Evolutionary conservation across 106 monocot genomes (phyloP).

Genomic region (Ottelia alismoides): DNA sequence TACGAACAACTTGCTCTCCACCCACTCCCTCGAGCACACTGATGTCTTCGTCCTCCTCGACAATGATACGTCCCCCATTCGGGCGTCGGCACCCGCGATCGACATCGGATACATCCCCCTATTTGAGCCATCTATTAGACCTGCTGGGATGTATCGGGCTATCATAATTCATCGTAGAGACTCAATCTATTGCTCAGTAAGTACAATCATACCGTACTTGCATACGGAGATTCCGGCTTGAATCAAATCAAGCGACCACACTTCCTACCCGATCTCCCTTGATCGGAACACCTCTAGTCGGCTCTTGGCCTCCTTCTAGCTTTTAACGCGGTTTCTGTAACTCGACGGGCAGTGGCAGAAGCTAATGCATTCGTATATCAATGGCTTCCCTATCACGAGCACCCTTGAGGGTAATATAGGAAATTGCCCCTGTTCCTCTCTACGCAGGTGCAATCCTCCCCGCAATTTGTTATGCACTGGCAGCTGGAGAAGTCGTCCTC

Average conservation of each 20-base stretch:
- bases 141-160: conserved; percentile 49
- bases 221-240: conserved; percentile 76
- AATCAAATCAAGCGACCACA: conserved; percentile 82
- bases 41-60: too few relatives aligned
- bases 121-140: conserved; percentile 80
- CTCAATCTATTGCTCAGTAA: conserved; percentile 58
- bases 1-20: too few relatives aligned
- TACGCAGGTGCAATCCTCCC: conserved; percentile 43
- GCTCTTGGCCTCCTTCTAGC: conserved; percentile 50
- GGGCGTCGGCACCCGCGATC: too few relatives aligned
- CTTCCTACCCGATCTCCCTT: conserved; percentile 76
- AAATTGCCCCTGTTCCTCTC: conserved; percentile 70
- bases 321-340: conserved; percentile 80
- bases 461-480: conserved; percentile 38
- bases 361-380: conserved; percentile 76
- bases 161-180: conserved; percentile 26
- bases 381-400: conserved; percentile 65
- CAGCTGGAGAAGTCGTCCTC: conserved; percentile 38
- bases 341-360: conserved; percentile 48
- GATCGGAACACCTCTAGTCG: conserved; percentile 82
- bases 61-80: too few relatives aligned
- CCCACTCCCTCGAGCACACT: too few relatives aligned
- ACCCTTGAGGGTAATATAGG: conserved; percentile 51
- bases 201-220: conserved; percentile 66
- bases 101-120: conserved; percentile 85